Evolutionary conservation across 345 rosid genomes (phyloP).

Genomic region (Odontarrhena argentea): DNA sequence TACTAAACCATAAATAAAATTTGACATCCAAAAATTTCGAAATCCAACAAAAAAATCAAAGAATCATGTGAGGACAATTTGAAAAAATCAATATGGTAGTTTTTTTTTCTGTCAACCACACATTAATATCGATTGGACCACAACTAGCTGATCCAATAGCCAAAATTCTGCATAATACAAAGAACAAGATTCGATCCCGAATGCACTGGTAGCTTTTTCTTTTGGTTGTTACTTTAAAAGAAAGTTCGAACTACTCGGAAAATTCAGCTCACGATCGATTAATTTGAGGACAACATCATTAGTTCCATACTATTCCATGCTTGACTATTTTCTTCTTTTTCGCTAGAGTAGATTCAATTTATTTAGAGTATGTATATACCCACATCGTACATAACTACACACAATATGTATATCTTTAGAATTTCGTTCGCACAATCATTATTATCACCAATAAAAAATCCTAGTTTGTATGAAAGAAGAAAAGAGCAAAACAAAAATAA

Average conservation of each 20-base stretch:
- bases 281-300: slow-evolving; percentile 27
- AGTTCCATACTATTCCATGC: slow-evolving; percentile 1
- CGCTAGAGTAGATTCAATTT: slow-evolving; percentile 13
- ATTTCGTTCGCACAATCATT: slow-evolving; percentile 11
- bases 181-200: too few relatives aligned
- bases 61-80: too few relatives aligned
- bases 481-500: neutral
- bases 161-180: too few relatives aligned
- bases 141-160: too few relatives aligned
- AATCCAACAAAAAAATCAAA: too few relatives aligned
- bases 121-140: too few relatives aligned
- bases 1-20: too few relatives aligned
- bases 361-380: slow-evolving; percentile 20
- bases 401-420: neutral
- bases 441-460: neutral
- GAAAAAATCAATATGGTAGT: too few relatives aligned
- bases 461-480: neutral
- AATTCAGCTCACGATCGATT: neutral
- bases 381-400: slow-evolving; percentile 1
- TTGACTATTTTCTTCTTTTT: neutral
- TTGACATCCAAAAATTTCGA: too few relatives aligned
- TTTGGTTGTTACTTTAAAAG: too few relatives aligned
- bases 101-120: too few relatives aligned
- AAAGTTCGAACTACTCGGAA: slow-evolving; percentile 1
- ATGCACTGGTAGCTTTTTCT: too few relatives aligned